Percentiles rank a stretch among this genome's conserved stretches.
These are phyloP conservation scores for Brassica nigra DNA, from an alignment of 345 rosid genomes.

Conservation along the genomic window DNA sequence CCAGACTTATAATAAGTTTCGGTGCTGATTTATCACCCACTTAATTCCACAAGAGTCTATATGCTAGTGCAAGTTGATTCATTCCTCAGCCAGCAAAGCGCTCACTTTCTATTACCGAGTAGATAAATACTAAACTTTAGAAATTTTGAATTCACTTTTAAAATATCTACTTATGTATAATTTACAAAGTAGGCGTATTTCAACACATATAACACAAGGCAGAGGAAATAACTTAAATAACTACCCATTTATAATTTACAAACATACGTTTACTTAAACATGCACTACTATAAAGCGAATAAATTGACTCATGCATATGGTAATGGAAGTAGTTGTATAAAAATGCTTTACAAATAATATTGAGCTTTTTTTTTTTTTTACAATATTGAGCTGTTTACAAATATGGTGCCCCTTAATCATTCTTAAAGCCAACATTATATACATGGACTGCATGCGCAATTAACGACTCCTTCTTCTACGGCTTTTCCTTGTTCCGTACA, in stretches of 20 bases:
- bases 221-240: conserved; percentile 1
- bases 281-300: conserved; percentile 19
- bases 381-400: conserved; percentile 25
- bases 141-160: not conserved
- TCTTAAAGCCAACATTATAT: conserved; percentile 26
- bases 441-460: conserved; percentile 33
- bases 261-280: conserved; percentile 1
- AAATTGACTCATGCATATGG: conserved; percentile 21
- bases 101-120: conserved; percentile 9
- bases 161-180: not conserved
- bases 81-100: conserved; percentile 7
- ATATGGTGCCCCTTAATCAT: conserved; percentile 34
- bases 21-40: not conserved
- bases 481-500: conserved; percentile 39
- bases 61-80: conserved; percentile 31
- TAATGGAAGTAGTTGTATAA: conserved; percentile 38
- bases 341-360: conserved; percentile 16
- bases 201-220: not conserved
- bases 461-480: conserved; percentile 39
- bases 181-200: not conserved
- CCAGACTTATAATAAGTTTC: not conserved
- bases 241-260: not conserved
- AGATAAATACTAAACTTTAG: not conserved
- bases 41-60: not conserved
- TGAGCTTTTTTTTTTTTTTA: conserved; percentile 21